Base-by-base conservation (phyloP, 169 alveolate genomes). In the Cryptosporidium bovis region DNA sequence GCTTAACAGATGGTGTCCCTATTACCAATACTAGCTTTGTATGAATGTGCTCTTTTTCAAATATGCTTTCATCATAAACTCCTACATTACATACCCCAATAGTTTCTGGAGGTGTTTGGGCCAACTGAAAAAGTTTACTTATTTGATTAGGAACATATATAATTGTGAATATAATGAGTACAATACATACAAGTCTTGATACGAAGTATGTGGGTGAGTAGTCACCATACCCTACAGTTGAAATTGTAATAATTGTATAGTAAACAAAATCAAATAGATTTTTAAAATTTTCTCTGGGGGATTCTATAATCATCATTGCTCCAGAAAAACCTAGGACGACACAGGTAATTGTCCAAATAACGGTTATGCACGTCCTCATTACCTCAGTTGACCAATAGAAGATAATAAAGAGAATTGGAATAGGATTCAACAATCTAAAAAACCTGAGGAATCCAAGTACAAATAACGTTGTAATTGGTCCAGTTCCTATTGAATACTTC, bases 141-240 rank as follows among this genome's bases (percentile, higher is more conserved):
- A 77, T 77, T 48, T 77, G 87, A 77, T 77, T 77, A 5, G 87
- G 87, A 33, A 77, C 51, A 33, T 77, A 77, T 6, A 77, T 77
- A 10, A 77, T 56, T 3, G 87, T 77, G 53, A 77, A 77, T n/a
- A 77, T 24, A 27, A 77, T 77, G 2, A 77, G 40, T 44, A 77
- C 51, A 58, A 77, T 77, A 44, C 87, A 77, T 20, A 77, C 56
- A 6, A 77, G 64, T 48, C 87, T 56, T 10, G 87, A 77, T 3
- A 77, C 69, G 55, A 60, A 77, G 48, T 77, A 34, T 1, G 69
- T 29, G 18, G 91, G 91, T 55, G 87, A 56, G 44, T 60, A 82
- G 53, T 83, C 91, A 20, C 91, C 91, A 83, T 83, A 83, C 18
- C 91, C 91, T 8, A 83, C 91, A 2, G 91, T 83, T 36, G 91